These are phyloP conservation scores for Vaucheria bursata DNA, from an alignment of 352 stramenopile species.

Conservation along the genomic window DNA sequence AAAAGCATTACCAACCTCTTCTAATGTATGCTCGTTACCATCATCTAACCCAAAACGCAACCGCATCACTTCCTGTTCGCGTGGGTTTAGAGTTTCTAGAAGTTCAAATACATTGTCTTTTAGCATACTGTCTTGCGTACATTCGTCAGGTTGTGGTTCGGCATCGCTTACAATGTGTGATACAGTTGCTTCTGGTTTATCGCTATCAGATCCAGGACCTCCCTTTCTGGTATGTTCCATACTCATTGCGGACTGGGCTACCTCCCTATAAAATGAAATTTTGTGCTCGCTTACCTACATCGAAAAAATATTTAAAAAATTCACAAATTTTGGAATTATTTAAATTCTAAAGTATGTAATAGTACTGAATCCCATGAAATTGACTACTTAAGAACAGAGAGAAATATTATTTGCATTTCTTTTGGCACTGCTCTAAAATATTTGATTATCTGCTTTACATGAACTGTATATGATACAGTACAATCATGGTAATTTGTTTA, in stretches of 20 bases:
- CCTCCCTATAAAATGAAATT: conserved; percentile 28
- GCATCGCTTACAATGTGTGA: conserved; percentile 9
- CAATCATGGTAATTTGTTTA: no score
- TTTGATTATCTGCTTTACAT: no score
- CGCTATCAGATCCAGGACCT: background rate
- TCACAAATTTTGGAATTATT: no score
- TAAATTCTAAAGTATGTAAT: no score
- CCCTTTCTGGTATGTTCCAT: conserved; percentile 28
- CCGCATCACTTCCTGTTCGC: conserved; percentile 43
- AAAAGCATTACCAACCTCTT: conserved; percentile 53
- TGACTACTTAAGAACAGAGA: no score
- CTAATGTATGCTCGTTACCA: conserved; percentile 26
- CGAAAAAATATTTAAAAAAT: no score
- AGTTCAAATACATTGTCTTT: conserved; percentile 40
- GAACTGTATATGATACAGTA: no score
- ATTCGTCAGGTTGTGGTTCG: conserved; percentile 16
- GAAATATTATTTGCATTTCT: no score
- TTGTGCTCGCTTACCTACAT: conserved; percentile 1
- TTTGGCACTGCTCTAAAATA: no score
- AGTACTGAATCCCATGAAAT: no score
- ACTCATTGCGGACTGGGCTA: conserved; percentile 13
- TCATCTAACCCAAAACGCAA: conserved; percentile 46
- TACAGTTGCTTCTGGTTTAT: conserved; percentile 15
- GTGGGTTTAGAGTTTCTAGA: conserved; percentile 19
- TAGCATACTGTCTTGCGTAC: conserved; percentile 20